A percentile compares a stretch with the other conserved stretches of the same genome.
phyloP scores from a whole-genome alignment of 2,329 filamentous ascomycete species.

The Ascochyta koolunga region DNA sequence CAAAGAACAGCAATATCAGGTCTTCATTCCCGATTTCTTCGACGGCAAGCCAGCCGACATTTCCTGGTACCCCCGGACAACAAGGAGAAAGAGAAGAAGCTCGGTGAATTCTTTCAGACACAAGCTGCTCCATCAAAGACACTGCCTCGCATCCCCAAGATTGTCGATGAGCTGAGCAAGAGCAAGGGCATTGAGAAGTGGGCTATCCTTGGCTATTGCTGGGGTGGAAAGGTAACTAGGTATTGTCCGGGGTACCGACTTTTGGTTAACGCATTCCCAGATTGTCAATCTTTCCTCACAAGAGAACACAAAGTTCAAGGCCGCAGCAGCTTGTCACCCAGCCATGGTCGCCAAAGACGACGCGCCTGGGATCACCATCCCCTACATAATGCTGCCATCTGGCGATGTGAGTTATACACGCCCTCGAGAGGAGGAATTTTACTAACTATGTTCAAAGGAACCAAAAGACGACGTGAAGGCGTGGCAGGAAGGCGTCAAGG shows the following conservation, averaged over 20 bases:
- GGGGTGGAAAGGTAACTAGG: conserved; percentile 55
- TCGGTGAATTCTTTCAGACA: conserved; percentile 64
- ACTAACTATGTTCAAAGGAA: conserved; percentile 47
- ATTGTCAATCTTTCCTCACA: conserved; percentile 62
- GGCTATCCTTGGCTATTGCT: conserved; percentile 68
- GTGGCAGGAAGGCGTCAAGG: conserved; percentile 57
- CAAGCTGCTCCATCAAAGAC: conserved; percentile 64
- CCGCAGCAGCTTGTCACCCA: conserved; percentile 62
- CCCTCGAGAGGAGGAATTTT: not conserved
- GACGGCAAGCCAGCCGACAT: conserved; percentile 72
- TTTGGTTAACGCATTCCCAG: conserved; percentile 41
- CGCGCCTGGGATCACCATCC: conserved; percentile 61
- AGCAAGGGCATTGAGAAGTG: conserved; percentile 59
- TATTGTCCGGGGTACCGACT: not conserved
- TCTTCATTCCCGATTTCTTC: conserved; percentile 94
- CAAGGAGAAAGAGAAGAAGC: conserved; percentile 65
- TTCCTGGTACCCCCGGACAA: conserved; percentile 66
- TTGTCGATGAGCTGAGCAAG: conserved; percentile 60
- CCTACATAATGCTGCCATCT: conserved; percentile 62
- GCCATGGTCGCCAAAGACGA: conserved; percentile 67
- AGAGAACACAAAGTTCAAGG: conserved; percentile 62
- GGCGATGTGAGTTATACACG: conserved; percentile 49
- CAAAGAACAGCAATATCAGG: conserved; percentile 76
- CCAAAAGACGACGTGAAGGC: conserved; percentile 57
- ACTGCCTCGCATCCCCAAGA: conserved; percentile 60